These are phyloP conservation scores for Podaxis sp. DNA, from an alignment of 768 basidiomycete species.

Conservation along the genomic window DNA sequence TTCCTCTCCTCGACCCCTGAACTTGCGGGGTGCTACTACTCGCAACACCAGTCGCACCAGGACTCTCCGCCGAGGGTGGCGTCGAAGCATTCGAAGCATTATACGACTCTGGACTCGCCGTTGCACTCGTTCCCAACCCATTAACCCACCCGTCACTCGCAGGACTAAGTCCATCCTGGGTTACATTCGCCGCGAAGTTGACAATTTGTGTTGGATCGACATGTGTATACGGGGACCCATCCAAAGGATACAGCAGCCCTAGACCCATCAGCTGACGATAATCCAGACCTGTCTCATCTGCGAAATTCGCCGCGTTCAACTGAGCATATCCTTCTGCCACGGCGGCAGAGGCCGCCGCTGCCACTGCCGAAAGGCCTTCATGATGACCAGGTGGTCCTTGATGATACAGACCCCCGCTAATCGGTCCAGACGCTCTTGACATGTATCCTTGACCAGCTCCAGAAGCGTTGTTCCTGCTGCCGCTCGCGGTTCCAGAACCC, in stretches of 20 bases:
- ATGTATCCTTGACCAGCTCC: slow-evolving; percentile 2
- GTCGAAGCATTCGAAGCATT: slow-evolving; percentile 69
- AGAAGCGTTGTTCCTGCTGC: background rate
- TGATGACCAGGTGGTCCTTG: slow-evolving; percentile 13
- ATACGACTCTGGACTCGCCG: slow-evolving; percentile 75
- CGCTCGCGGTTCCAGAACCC: background rate
- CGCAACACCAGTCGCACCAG: slow-evolving; percentile 16
- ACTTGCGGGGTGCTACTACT: slow-evolving; percentile 12
- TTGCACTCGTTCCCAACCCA: slow-evolving; percentile 62
- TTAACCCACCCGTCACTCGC: slow-evolving; percentile 83
- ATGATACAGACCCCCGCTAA: background rate
- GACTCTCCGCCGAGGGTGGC: slow-evolving; percentile 64
- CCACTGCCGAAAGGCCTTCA: slow-evolving; percentile 63
- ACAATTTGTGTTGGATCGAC: slow-evolving; percentile 91
- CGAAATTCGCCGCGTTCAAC: slow-evolving; percentile 49
- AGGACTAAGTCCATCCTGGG: slow-evolving; percentile 46
- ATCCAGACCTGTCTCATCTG: slow-evolving; percentile 59
- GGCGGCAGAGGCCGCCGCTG: slow-evolving; percentile 62
- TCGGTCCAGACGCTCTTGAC: background rate
- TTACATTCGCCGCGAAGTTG: slow-evolving; percentile 12
- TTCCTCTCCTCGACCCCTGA: slow-evolving; percentile 27
- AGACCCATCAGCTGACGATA: slow-evolving; percentile 57
- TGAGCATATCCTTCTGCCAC: slow-evolving; percentile 76
- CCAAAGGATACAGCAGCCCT: slow-evolving; percentile 60
- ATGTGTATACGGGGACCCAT: slow-evolving; percentile 63